These are phyloP conservation scores for Phytophthora palmivora DNA, from an alignment of 352 stramenopile species.

Conservation along the genomic window DNA sequence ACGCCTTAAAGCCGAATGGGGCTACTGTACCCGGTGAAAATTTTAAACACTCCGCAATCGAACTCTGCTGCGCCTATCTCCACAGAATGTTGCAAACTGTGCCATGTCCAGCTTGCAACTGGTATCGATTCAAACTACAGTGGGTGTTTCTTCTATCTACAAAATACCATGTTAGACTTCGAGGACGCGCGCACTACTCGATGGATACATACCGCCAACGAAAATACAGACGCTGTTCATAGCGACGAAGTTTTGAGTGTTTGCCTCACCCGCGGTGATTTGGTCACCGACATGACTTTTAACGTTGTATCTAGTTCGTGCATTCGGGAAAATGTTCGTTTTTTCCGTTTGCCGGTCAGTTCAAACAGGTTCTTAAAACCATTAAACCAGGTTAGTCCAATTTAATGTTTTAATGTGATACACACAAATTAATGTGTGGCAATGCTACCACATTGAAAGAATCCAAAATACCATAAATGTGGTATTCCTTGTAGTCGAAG, in stretches of 20 bases:
- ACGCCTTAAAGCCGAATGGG: conserved; percentile 55
- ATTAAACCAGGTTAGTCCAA: no score
- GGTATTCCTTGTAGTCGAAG: no score
- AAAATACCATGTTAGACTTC: conserved; percentile 3
- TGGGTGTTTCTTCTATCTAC: conserved; percentile 31
- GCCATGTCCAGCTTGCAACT: conserved; percentile 60
- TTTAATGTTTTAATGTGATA: no score
- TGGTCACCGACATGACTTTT: conserved; percentile 32
- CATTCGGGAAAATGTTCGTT: conserved; percentile 6
- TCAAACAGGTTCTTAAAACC: no score
- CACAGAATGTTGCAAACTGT: conserved; percentile 50
- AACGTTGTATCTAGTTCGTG: conserved; percentile 15
- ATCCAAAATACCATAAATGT: no score
- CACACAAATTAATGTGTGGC: no score
- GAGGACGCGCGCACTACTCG: not conserved
- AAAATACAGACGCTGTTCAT: conserved; percentile 85
- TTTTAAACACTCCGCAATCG: conserved; percentile 64
- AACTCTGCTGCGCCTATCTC: conserved; percentile 66
- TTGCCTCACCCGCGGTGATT: conserved; percentile 2
- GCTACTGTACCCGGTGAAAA: conserved; percentile 71
- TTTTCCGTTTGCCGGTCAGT: no score
- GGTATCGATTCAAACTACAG: conserved; percentile 63
- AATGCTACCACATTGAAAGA: no score
- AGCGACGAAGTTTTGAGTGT: conserved; percentile 15
- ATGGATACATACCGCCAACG: conserved; percentile 42